A percentile compares a stretch with the other conserved stretches of the same genome.
These are phyloP conservation scores for Chlorella sorokiniana DNA, from an alignment of 139 green algal species.

Conservation along the genomic window DNA sequence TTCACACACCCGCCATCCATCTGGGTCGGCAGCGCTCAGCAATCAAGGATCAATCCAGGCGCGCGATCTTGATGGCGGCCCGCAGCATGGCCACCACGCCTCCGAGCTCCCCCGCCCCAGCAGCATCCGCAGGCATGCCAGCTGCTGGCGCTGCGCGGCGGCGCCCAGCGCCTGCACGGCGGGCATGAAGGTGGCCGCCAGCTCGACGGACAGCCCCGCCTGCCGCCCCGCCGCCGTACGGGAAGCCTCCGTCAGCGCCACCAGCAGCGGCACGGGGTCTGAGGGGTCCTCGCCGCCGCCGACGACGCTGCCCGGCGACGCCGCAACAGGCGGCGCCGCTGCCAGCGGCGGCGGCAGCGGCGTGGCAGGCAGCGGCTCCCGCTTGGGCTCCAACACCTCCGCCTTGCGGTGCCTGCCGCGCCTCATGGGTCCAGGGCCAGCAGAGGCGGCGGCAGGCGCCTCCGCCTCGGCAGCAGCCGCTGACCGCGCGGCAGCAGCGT, in stretches of 20 bases:
- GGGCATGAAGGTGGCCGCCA: neutral
- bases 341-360: neutral
- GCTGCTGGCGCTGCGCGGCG: neutral
- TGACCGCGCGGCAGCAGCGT: too few species aligned
- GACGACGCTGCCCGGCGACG: neutral
- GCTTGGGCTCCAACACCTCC: too few species aligned
- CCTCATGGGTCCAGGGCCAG: too few species aligned
- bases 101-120: neutral
- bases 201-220: neutral
- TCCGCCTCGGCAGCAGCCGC: too few species aligned
- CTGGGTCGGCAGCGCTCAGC: neutral
- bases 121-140: conserved; percentile 1
- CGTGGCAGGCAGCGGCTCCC: neutral
- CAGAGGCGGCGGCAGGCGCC: too few species aligned
- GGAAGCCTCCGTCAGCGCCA: neutral
- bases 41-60: neutral
- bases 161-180: neutral
- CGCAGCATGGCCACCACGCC: neutral
- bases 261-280: neutral
- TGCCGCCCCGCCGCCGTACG: neutral
- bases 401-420: too few species aligned
- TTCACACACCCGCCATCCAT: neutral
- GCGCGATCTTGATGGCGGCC: neutral
- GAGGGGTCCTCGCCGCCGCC: neutral
- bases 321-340: neutral